Evolutionary conservation across 768 basidiomycete genomes (phyloP).

Genomic region (Paxillus ammoniavirescens): DNA sequence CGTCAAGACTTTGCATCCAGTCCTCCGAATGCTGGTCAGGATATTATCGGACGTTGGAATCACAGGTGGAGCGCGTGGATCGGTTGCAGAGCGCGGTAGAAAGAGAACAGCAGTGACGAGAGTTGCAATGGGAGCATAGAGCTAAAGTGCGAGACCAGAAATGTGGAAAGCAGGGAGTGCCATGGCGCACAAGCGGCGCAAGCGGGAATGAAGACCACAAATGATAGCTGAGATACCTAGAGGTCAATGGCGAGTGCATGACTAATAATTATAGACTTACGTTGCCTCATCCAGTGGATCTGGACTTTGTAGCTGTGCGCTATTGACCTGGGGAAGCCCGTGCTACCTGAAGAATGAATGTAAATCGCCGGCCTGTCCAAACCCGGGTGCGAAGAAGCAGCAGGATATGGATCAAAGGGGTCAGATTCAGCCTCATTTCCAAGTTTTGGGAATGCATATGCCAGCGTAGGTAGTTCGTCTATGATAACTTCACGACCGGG

Average conservation of each 20-base stretch:
- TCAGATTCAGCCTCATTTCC: slow-evolving; percentile 25
- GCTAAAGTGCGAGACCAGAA: slow-evolving; percentile 29
- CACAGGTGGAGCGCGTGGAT: slow-evolving; percentile 9
- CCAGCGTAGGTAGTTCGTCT: slow-evolving; percentile 16
- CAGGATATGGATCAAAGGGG: slow-evolving; percentile 11
- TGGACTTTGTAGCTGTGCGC: slow-evolving; percentile 30
- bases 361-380: slow-evolving; percentile 15
- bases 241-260: neutral
- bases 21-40: slow-evolving; percentile 10
- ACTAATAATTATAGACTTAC: slow-evolving; percentile 23
- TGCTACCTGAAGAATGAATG: slow-evolving; percentile 35
- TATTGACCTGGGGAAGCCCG: slow-evolving; percentile 46
- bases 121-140: slow-evolving; percentile 30
- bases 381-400: slow-evolving; percentile 3
- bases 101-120: slow-evolving; percentile 29
- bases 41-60: slow-evolving; percentile 22
- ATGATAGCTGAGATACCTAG: neutral
- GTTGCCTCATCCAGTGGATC: slow-evolving; percentile 31
- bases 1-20: slow-evolving; percentile 10
- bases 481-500: neutral
- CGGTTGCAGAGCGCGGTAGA: slow-evolving; percentile 26
- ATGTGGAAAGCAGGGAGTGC: slow-evolving; percentile 41
- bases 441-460: slow-evolving; percentile 35
- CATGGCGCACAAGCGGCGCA: slow-evolving; percentile 26
- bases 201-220: neutral